Evolutionary conservation across 306 rosid species (phyloP).

Genomic region (Malus sylvestris): DNA sequence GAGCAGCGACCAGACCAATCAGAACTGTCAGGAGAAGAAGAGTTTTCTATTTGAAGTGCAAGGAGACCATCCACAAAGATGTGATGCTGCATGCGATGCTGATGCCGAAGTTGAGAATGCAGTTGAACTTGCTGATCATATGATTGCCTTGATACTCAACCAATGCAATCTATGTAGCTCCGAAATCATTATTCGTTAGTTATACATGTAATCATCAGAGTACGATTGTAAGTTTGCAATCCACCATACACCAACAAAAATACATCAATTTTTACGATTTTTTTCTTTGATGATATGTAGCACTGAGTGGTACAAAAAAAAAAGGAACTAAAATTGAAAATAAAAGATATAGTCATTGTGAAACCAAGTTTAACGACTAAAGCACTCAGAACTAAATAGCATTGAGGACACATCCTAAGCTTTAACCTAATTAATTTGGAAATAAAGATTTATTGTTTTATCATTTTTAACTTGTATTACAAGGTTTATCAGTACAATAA

Average conservation of each 20-base stretch:
- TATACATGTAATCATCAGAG: neutral
- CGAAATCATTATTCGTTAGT: neutral
- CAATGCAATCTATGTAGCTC: no score
- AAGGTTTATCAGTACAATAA: neutral
- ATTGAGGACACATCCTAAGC: no score
- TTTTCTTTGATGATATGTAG: no score
- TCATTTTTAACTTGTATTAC: neutral
- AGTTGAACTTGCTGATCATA: slow-evolving; percentile 28
- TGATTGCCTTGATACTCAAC: no score
- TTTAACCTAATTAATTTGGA: no score
- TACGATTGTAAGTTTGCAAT: neutral
- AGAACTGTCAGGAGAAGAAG: slow-evolving; percentile 22
- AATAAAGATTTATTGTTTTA: neutral
- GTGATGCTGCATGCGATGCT: slow-evolving; percentile 35
- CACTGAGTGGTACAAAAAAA: no score
- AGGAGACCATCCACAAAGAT: slow-evolving; percentile 38
- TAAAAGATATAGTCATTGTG: no score
- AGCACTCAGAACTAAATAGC: no score
- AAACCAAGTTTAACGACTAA: no score
- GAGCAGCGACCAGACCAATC: slow-evolving; percentile 28
- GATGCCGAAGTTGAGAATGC: slow-evolving; percentile 25
- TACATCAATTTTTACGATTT: no score
- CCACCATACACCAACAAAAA: neutral
- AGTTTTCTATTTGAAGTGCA: slow-evolving; percentile 62
- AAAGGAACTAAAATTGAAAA: no score